Evolutionary conservation across 345 rosid species (phyloP).

Genomic region (Erysimum cheiranthoides): DNA sequence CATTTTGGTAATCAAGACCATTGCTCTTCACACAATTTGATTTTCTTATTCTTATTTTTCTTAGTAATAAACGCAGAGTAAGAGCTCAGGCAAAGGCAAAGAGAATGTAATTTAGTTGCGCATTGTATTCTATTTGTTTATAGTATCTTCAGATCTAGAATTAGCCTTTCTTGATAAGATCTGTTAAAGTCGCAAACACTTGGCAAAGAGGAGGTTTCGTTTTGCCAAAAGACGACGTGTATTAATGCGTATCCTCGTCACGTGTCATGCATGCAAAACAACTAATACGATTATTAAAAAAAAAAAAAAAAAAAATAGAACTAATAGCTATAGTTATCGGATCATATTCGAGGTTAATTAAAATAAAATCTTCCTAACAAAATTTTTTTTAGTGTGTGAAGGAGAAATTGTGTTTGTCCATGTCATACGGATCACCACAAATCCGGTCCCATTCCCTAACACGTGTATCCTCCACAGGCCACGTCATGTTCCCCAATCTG

Average conservation of each 20-base stretch:
- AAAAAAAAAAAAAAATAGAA: background rate
- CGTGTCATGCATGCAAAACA: conserved; percentile 40
- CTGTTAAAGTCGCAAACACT: conserved; percentile 35
- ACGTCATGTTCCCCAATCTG: background rate
- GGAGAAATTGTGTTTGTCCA: conserved; percentile 6
- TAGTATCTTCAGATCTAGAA: conserved; percentile 11
- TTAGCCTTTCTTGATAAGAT: conserved; percentile 21
- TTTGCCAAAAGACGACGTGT: conserved; percentile 30
- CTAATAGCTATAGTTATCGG: background rate
- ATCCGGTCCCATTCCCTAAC: conserved; percentile 12
- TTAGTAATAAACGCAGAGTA: conserved; percentile 1
- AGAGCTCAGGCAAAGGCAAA: conserved; percentile 2
- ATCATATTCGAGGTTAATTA: background rate
- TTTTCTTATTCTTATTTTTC: background rate
- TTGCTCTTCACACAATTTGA: conserved; percentile 16
- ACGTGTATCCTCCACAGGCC: conserved; percentile 34
- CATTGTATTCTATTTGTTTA: conserved; percentile 9
- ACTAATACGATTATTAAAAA: background rate
- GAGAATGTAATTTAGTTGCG: conserved; percentile 10
- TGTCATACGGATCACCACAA: conserved; percentile 40
- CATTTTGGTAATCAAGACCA: conserved; percentile 25
- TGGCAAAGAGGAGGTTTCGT: conserved; percentile 27
- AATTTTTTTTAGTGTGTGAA: background rate
- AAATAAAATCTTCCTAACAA: background rate
- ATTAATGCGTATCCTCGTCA: conserved; percentile 11